phyloP scores from a whole-genome alignment of 2,329 filamentous ascomycete genomes.

The Cercospora berteroae region DNA sequence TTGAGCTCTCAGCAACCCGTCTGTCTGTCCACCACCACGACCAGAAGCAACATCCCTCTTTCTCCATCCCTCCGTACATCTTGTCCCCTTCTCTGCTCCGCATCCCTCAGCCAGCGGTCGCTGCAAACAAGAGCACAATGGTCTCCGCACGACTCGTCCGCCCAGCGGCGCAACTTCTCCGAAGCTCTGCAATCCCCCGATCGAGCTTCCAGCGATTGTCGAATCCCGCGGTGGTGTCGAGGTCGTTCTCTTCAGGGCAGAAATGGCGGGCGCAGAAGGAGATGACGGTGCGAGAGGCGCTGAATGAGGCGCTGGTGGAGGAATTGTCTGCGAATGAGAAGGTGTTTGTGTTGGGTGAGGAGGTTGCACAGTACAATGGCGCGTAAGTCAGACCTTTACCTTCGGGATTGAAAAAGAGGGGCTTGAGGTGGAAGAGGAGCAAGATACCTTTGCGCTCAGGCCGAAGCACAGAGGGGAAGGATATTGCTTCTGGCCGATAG shows the following conservation, averaged over 20 bases:
- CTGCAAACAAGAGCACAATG: slow-evolving; percentile 45
- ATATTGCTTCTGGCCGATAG: not conserved
- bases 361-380: slow-evolving; percentile 99
- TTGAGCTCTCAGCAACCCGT: slow-evolving; percentile 5
- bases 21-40: not conserved
- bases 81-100: not conserved
- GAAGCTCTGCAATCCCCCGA: slow-evolving; percentile 53
- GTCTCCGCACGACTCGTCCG: slow-evolving; percentile 61
- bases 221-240: slow-evolving; percentile 47
- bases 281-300: slow-evolving; percentile 92
- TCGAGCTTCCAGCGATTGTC: slow-evolving; percentile 52
- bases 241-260: slow-evolving; percentile 62
- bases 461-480: not conserved
- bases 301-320: slow-evolving; percentile 97
- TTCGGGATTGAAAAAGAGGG: not conserved
- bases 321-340: slow-evolving; percentile 93
- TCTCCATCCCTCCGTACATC: not conserved
- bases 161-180: slow-evolving; percentile 62
- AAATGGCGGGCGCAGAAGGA: slow-evolving; percentile 59
- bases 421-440: not conserved
- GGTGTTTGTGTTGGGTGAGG: slow-evolving; percentile 94
- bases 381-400: slow-evolving; percentile 55
- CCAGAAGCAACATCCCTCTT: not conserved
- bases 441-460: not conserved
- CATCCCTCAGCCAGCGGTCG: not conserved